A percentile compares a stretch with the other conserved stretches of the same genome.
Conservation (phyloP, 2,329 filamentous ascomycete genomes). For the Hymenoscyphus occultus region DNA sequence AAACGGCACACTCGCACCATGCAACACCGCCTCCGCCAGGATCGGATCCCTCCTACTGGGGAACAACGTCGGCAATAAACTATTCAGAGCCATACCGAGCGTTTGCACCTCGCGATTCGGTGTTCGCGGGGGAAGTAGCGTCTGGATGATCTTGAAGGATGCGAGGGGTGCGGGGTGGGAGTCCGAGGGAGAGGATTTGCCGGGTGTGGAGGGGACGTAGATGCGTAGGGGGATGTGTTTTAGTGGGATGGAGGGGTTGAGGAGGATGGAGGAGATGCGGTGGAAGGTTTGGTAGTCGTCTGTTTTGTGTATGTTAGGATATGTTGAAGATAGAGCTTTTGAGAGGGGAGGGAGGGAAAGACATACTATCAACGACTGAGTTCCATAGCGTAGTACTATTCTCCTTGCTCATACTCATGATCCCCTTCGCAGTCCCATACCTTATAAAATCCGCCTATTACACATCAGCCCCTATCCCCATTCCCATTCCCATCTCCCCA, state of each 20-base stretch:
- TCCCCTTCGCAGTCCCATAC: slow-evolving; percentile 67
- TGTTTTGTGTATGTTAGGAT: slow-evolving; percentile 35
- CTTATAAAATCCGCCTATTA: slow-evolving; percentile 57
- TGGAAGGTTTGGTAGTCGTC: slow-evolving; percentile 72
- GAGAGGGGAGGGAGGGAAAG: background rate
- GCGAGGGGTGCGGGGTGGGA: slow-evolving; percentile 40
- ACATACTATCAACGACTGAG: slow-evolving; percentile 57
- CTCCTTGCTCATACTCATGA: slow-evolving; percentile 68
- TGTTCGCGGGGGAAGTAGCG: slow-evolving; percentile 57
- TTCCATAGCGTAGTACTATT: slow-evolving; percentile 66
- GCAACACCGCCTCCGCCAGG: slow-evolving; percentile 78
- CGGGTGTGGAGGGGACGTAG: slow-evolving; percentile 72
- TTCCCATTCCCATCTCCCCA: background rate
- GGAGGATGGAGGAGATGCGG: slow-evolving; percentile 70
- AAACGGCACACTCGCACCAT: slow-evolving; percentile 82
- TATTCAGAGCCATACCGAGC: slow-evolving; percentile 74
- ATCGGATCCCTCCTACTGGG: slow-evolving; percentile 82
- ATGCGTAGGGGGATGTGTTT: slow-evolving; percentile 83
- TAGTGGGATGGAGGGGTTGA: slow-evolving; percentile 71
- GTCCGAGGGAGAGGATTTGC: slow-evolving; percentile 47
- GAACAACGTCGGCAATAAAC: slow-evolving; percentile 75
- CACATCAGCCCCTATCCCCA: background rate
- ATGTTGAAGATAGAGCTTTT: background rate
- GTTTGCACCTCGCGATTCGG: slow-evolving; percentile 56
- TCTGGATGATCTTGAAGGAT: slow-evolving; percentile 72